These are phyloP conservation scores for Solanum hybrid DNA, from an alignment of 305 asterid genomes.

Conservation along the genomic window DNA sequence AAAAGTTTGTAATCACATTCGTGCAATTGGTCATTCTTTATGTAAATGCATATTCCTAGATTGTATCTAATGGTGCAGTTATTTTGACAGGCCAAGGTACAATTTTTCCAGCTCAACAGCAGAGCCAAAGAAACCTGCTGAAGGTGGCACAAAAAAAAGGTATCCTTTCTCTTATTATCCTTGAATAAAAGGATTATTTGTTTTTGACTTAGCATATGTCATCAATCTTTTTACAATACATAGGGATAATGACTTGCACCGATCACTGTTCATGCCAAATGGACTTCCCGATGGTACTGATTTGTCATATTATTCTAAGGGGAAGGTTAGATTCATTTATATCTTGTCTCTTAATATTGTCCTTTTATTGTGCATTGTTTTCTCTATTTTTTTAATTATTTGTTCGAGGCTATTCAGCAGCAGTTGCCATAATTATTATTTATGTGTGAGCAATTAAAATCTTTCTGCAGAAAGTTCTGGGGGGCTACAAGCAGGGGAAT, in stretches of 20 bases:
- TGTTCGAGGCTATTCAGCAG: not conserved
- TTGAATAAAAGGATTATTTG: not conserved
- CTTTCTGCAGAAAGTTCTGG: slow-evolving; percentile 66
- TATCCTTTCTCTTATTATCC: not conserved
- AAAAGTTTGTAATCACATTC: slow-evolving; percentile 22
- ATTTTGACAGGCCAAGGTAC: slow-evolving; percentile 29
- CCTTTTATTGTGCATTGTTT: not conserved
- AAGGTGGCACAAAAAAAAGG: slow-evolving; percentile 39
- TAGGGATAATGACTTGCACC: slow-evolving; percentile 96
- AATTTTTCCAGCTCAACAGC: slow-evolving; percentile 18
- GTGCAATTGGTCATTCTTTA: not conserved
- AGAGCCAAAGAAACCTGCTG: slow-evolving; percentile 22
- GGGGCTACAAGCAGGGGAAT: slow-evolving; percentile 89
- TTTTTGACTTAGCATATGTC: slow-evolving; percentile 3
- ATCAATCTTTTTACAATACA: slow-evolving; percentile 2
- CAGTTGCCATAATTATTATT: slow-evolving; percentile 5
- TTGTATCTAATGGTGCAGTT: slow-evolving; percentile 7
- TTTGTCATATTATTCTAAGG: slow-evolving; percentile 91
- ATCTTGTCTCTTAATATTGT: not conserved
- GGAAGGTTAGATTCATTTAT: slow-evolving; percentile 43
- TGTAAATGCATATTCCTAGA: not conserved
- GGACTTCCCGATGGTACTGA: slow-evolving; percentile 98
- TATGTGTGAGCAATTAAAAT: slow-evolving; percentile 7
- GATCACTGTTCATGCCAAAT: slow-evolving; percentile 83
- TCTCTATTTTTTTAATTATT: slow-evolving; percentile 7